Evolutionary conservation across 768 basidiomycete genomes (phyloP), one percentile per base, ranked within the genome.

Genomic region (Mycena rebaudengoi): DNA sequence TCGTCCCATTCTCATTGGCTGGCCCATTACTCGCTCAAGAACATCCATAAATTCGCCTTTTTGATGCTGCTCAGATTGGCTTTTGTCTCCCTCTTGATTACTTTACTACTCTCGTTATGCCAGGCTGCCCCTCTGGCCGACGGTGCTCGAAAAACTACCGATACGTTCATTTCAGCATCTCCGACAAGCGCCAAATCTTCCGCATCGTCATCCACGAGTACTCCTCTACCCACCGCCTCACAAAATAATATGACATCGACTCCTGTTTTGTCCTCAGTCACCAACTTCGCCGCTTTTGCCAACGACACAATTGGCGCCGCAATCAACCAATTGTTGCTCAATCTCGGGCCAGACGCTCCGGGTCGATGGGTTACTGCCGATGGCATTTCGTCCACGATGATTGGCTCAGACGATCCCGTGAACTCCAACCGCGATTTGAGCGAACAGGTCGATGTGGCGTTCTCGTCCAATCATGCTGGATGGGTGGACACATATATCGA

Each of bases 401-500:
- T 60, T n/a, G 58, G 58, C 16, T 8, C 20, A 2, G 3, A 28
- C 16, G 30, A 60, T 41, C 30, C 48, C 8, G 48, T 23, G 58
- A 40, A 40, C 3, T 59, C 58, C 39, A 60, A 60, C 29, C 14
- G 21, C 20, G 58, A 50, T 23, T 26, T 60, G 29, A 7, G 14
- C 12, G 12, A 13, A 1, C 30, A 48, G 6, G 49, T 50, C 8
- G 20, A 60, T 18, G n/a, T 16, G 10, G 26, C 20, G 5, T 40
- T 60, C 40, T 26, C n/a, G 13, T 16, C 39, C 12, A 28, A 20
- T 6, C 25, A 45, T 18, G 32, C 30, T 5, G 28, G 28, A 28
- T 60, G 48, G 48, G 40, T 51, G 23, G 58, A 60, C 21, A 30
- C 20, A 12, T 60, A 60, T 32, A 43, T 30, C 40, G 14, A 60